These are phyloP conservation scores for Myxozyma melibiosi DNA, from an alignment of 805 yeast species.

Conservation along the genomic window DNA sequence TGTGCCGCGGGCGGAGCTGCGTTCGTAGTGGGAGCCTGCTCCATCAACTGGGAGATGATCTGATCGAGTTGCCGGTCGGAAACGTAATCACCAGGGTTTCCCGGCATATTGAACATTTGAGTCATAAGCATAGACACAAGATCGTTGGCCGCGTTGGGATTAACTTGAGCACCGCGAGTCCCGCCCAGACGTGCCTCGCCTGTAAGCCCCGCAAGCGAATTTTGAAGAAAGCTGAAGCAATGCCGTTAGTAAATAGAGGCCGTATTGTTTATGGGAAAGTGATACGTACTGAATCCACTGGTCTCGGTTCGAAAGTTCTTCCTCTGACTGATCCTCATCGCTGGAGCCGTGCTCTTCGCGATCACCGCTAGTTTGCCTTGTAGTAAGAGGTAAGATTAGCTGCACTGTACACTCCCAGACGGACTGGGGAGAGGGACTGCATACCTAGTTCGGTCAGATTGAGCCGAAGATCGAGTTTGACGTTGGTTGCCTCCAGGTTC, in stretches of 20 bases:
- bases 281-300: too few species aligned
- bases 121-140: conserved; percentile 10
- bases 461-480: too few species aligned
- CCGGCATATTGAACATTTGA: conserved; percentile 24
- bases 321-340: neutral
- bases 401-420: too few species aligned
- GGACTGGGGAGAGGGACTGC: too few species aligned
- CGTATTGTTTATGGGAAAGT: neutral
- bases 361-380: too few species aligned
- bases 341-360: neutral
- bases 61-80: conserved; percentile 32
- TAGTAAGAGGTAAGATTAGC: too few species aligned
- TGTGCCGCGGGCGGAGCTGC: conserved; percentile 33
- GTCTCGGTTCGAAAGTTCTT: conserved; percentile 16
- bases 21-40: conserved; percentile 21
- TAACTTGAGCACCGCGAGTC: neutral
- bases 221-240: conserved; percentile 27
- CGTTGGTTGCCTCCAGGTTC: too few species aligned
- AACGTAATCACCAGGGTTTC: conserved; percentile 31
- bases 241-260: neutral
- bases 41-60: conserved; percentile 34
- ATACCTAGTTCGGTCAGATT: too few species aligned
- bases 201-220: conserved; percentile 19
- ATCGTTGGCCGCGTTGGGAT: neutral
- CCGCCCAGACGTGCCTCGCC: neutral